A percentile compares a stretch with the other conserved stretches of the same genome.
These are phyloP conservation scores for Ceratocystis harringtonii DNA, from an alignment of 2,329 filamentous ascomycete species.

Conservation along the genomic window DNA sequence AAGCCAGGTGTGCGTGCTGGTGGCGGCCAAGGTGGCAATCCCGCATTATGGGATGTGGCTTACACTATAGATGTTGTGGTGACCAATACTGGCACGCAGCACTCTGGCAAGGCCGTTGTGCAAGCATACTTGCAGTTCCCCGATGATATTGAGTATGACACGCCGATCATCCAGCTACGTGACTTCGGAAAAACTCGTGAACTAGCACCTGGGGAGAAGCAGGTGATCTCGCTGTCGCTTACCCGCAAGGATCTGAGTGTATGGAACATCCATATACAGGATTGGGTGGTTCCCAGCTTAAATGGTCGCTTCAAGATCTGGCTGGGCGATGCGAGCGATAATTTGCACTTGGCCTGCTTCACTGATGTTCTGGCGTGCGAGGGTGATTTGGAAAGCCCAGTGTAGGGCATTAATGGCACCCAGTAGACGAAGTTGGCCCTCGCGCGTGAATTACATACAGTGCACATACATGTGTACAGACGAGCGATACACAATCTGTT, in stretches of 20 bases:
- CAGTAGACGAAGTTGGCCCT: background rate
- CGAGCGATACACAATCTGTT: background rate
- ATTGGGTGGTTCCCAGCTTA: constrained; percentile 42
- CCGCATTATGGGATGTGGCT: constrained; percentile 42
- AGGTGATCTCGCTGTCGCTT: constrained; percentile 41
- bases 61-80: constrained; percentile 33
- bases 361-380: constrained; percentile 23
- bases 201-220: constrained; percentile 38
- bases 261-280: constrained; percentile 52
- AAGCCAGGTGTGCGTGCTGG: constrained; percentile 41
- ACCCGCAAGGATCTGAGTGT: constrained; percentile 58
- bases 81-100: constrained; percentile 35
- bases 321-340: constrained; percentile 28
- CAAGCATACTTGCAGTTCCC: constrained; percentile 35
- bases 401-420: background rate
- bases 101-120: constrained; percentile 31
- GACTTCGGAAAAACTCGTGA: constrained; percentile 54
- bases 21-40: constrained; percentile 55
- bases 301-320: constrained; percentile 28
- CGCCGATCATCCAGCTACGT: constrained; percentile 51
- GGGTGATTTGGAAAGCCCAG: constrained; percentile 10
- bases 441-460: background rate
- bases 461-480: background rate
- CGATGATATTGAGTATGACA: constrained; percentile 34
- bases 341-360: constrained; percentile 23